Conservation (phyloP, 768 basidiomycete genomes). For the Suillus occidentalis region DNA sequence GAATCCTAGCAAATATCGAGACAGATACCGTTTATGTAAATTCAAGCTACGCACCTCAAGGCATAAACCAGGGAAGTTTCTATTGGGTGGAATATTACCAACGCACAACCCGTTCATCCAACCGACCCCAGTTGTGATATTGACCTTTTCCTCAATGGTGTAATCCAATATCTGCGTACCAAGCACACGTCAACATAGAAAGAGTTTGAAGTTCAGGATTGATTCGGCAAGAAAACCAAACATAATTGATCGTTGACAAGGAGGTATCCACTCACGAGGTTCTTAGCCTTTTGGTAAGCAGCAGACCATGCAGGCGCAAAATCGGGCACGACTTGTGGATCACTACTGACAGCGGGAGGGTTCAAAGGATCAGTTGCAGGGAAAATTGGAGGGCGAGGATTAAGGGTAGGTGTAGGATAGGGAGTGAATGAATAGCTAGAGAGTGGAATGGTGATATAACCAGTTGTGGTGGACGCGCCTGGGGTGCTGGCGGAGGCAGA, state of each 20-base stretch:
- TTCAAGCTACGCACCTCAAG: constrained; percentile 44
- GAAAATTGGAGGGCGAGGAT: constrained; percentile 48
- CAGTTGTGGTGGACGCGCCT: constrained; percentile 17
- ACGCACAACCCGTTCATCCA: constrained; percentile 55
- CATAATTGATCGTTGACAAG: neutral
- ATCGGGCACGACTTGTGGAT: constrained; percentile 36
- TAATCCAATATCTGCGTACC: constrained; percentile 39
- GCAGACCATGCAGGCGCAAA: constrained; percentile 47
- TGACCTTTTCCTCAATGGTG: constrained; percentile 24
- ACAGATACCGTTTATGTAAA: neutral
- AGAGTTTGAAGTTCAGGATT: neutral
- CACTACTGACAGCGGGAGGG: constrained; percentile 49
- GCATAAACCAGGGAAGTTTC: constrained; percentile 57
- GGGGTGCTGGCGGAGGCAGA: constrained; percentile 3
- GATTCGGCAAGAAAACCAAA: neutral
- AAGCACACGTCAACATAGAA: neutral
- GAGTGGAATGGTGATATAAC: constrained; percentile 35
- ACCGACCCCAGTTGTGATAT: constrained; percentile 22
- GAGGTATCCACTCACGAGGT: constrained; percentile 36
- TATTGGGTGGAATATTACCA: constrained; percentile 52
- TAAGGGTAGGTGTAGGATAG: constrained; percentile 55
- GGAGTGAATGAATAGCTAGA: constrained; percentile 45
- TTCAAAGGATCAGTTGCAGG: constrained; percentile 49
- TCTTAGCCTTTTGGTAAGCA: constrained; percentile 55
- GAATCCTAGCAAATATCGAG: constrained; percentile 20